Evolutionary conservation across 306 rosid genomes (phyloP).

Genomic region (Sesbania bispinosa): DNA sequence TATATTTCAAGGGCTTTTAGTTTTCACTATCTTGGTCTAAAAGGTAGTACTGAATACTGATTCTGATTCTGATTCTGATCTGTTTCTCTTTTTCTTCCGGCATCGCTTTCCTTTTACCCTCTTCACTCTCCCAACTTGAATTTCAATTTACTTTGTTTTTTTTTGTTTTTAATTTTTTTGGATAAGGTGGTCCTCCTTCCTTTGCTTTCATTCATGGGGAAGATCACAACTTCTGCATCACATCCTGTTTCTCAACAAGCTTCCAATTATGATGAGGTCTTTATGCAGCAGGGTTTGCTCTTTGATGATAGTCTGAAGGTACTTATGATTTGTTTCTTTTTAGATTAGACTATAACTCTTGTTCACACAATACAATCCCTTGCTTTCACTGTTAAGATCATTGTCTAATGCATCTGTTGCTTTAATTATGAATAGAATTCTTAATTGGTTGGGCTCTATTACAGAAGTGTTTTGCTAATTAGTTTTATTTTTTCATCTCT

Average conservation of each 20-base stretch:
- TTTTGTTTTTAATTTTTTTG: not conserved
- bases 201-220: constrained; percentile 49
- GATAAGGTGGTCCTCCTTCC: constrained; percentile 34
- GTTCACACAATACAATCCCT: not conserved
- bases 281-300: constrained; percentile 91
- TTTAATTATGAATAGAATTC: not conserved
- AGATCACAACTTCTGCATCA: constrained; percentile 49
- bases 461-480: constrained; percentile 3
- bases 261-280: constrained; percentile 89
- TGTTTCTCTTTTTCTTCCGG: constrained; percentile 17
- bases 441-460: not conserved
- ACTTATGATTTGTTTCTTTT: constrained; percentile 1
- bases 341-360: not conserved
- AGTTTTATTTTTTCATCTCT: constrained; percentile 12
- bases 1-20: constrained; percentile 30
- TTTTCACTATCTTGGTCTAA: constrained; percentile 20
- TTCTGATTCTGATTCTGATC: constrained; percentile 29
- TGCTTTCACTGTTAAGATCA: not conserved
- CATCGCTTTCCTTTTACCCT: constrained; percentile 10
- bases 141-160: not conserved
- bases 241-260: constrained; percentile 51
- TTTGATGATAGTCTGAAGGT: constrained; percentile 96
- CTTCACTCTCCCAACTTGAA: constrained; percentile 17
- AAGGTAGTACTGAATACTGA: constrained; percentile 18
- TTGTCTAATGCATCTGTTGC: not conserved